Evolutionary conservation across 163 green algal genomes (phyloP).

Genomic region (Coccomyxa subellipsoidea): DNA sequence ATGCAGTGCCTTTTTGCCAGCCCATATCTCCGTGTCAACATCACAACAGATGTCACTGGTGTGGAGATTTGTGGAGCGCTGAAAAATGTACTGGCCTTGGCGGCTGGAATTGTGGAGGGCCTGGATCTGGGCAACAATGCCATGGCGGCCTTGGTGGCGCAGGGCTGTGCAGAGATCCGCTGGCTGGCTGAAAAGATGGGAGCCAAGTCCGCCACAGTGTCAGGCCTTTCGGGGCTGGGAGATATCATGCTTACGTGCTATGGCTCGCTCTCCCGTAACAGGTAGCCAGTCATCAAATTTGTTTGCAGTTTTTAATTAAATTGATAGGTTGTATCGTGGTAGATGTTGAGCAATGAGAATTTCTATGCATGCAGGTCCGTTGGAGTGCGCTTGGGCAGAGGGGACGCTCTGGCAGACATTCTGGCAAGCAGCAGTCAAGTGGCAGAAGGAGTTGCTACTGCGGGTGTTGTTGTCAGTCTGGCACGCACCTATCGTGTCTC

Average conservation of each 20-base stretch:
- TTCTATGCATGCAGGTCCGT: neutral
- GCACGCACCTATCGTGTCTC: slow-evolving; percentile 86
- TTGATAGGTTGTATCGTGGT: too few species aligned
- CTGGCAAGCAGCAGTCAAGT: slow-evolving; percentile 79
- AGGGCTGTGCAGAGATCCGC: slow-evolving; percentile 72
- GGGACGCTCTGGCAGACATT: slow-evolving; percentile 89
- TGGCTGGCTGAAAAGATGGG: slow-evolving; percentile 95
- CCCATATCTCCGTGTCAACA: slow-evolving; percentile 90
- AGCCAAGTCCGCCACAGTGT: slow-evolving; percentile 84
- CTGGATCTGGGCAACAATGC: slow-evolving; percentile 94
- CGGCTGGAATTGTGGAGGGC: slow-evolving; percentile 93
- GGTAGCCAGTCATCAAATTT: slow-evolving; percentile 29
- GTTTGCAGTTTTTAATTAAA: too few species aligned
- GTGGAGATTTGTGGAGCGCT: slow-evolving; percentile 96
- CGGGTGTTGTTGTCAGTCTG: slow-evolving; percentile 84
- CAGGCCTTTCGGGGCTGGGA: slow-evolving; percentile 85
- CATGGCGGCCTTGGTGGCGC: slow-evolving; percentile 73
- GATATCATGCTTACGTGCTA: slow-evolving; percentile 99
- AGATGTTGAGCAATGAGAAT: neutral
- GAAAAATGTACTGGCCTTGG: slow-evolving; percentile 99
- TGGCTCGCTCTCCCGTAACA: slow-evolving; percentile 89
- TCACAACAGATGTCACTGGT: slow-evolving; percentile 86
- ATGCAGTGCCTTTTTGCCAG: slow-evolving; percentile 88
- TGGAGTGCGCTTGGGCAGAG: slow-evolving; percentile 84
- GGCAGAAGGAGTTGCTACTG: slow-evolving; percentile 95